Evolutionary conservation across 441 rosid genomes (phyloP).

Genomic region (Euphorbia celastroides): DNA sequence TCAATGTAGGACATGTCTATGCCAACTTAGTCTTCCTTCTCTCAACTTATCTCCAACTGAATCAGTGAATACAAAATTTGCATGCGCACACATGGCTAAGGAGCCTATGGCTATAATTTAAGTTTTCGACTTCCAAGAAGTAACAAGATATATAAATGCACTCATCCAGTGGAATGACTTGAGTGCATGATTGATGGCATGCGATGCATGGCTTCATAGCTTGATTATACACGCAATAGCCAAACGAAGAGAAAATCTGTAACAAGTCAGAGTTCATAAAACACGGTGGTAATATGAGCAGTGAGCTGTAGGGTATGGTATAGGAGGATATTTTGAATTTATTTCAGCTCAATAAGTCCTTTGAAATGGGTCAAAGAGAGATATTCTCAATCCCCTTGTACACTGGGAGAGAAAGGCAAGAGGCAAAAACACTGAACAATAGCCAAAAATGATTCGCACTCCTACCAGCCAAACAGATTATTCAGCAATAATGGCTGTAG

Average conservation of each 20-base stretch:
- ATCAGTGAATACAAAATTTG: neutral
- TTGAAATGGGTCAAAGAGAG: neutral
- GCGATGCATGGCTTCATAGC: no score
- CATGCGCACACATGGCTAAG: neutral
- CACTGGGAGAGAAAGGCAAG: neutral
- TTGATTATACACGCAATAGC: no score
- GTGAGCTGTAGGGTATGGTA: neutral
- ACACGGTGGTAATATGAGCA: no score
- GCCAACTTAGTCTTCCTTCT: no score
- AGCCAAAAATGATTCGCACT: neutral
- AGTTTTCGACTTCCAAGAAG: no score
- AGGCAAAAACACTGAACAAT: neutral
- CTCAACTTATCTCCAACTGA: no score
- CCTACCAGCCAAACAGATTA: neutral
- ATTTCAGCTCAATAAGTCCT: neutral
- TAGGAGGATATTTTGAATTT: neutral
- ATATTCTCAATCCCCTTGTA: neutral
- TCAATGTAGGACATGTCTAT: no score
- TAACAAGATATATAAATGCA: neutral
- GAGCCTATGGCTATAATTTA: no score
- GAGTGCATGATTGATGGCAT: neutral
- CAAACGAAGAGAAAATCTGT: neutral
- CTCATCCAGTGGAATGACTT: neutral
- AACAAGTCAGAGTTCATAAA: no score
- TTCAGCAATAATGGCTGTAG: neutral